Base-by-base conservation (phyloP, 2,329 filamentous ascomycete genomes). In the Sphaerostilbella broomeana region DNA sequence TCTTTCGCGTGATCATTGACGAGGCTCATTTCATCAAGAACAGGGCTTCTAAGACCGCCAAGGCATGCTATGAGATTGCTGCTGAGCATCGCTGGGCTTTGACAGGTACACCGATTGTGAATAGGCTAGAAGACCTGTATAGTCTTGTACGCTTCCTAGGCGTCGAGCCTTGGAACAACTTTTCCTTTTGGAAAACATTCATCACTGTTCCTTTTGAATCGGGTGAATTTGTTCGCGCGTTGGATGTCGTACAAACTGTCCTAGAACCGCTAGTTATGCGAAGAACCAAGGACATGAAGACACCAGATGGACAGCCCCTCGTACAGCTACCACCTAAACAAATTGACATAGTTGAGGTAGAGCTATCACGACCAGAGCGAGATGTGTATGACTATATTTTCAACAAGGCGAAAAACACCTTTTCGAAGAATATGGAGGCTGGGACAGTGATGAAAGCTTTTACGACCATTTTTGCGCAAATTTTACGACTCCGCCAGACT, bases 131-230 rank as follows among this genome's bases (percentile, higher is more conserved):
- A 59, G 92, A 97, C 61, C 67, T 98, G 11, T 97, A 95, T 65
- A 94, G 86, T 54, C 66, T 98, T 25, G 86, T 97, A 10, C 80
- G 86, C 3, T 98, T 97, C 63, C 68, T 98, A 9, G 81, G 86
- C 41, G 92, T 98, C 4, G 90, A 97, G 58, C 92, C 92, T 0
- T 98, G 92, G 92, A 92, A 84, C 54, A 97, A 97, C 59, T 98
- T 98, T 60, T 95, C 89, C 0, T 98, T 95, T 64, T 98, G 92
- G 92, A 89, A 89, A 58, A 97, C 92, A 0, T 98, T 98, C 59
- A 97, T 98, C 55, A 98, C 92, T 0, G 82, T 94, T 1, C 92
- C 92, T 0, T 98, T 98, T 48, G 92, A 98, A 60, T 90, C 87
- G 0, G 92, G 92, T 50, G 85, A 98, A 47, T 95, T 94, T 56